These are phyloP conservation scores for Malassezia nana DNA, from an alignment of 1,284 basidiomycete genomes.

Conservation along the genomic window DNA sequence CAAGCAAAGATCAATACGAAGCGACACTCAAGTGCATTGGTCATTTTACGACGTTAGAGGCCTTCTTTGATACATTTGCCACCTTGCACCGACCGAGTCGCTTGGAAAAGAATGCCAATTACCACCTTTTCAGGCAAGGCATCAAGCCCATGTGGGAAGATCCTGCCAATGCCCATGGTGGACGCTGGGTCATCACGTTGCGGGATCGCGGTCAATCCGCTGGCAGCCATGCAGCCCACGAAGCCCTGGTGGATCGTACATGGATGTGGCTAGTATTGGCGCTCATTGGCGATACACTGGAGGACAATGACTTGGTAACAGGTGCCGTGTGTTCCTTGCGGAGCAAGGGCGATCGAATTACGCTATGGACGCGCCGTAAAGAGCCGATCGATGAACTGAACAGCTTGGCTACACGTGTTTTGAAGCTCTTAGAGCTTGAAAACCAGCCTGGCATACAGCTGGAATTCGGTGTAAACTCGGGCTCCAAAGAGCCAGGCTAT, in stretches of 20 bases:
- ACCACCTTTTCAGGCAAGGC: slow-evolving; percentile 83
- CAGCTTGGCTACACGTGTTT: slow-evolving; percentile 62
- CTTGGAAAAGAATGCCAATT: slow-evolving; percentile 77
- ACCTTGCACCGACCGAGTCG: slow-evolving; percentile 82
- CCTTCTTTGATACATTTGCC: slow-evolving; percentile 86
- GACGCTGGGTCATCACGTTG: slow-evolving; percentile 90
- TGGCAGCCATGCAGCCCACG: slow-evolving; percentile 53
- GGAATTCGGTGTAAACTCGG: slow-evolving; percentile 23
- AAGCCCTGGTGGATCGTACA: slow-evolving; percentile 66
- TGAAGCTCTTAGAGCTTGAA: slow-evolving; percentile 20
- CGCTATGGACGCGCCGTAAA: slow-evolving; percentile 73
- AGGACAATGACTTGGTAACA: slow-evolving; percentile 74
- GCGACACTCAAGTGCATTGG: slow-evolving; percentile 35
- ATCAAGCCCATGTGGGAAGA: slow-evolving; percentile 93
- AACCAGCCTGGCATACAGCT: slow-evolving; percentile 21
- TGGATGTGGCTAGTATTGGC: slow-evolving; percentile 87
- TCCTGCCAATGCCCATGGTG: slow-evolving; percentile 74
- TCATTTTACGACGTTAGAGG: slow-evolving; percentile 55
- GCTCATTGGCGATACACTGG: slow-evolving; percentile 77
- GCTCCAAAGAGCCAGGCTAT: slow-evolving; percentile 7
- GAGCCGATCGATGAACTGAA: slow-evolving; percentile 75
- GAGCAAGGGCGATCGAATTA: slow-evolving; percentile 76
- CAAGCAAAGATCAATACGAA: slow-evolving; percentile 51
- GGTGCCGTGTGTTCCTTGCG: slow-evolving; percentile 69
- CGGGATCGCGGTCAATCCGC: slow-evolving; percentile 48